phyloP scores from a whole-genome alignment of 2,329 filamentous ascomycete species.

The Ascochyta pisi region DNA sequence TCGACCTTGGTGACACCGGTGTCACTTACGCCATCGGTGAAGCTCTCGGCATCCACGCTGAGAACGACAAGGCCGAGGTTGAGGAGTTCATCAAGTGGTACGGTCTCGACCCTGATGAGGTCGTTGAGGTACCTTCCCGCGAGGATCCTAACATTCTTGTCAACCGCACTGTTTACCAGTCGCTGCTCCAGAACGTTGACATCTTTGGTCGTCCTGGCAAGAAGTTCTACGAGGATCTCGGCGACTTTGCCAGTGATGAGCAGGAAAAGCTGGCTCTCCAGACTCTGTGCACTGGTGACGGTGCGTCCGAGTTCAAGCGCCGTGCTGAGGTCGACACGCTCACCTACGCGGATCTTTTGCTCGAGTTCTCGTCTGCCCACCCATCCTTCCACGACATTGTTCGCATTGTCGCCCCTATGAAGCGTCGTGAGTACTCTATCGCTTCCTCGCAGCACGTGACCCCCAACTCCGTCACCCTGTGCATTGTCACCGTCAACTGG shows the following conservation, averaged over 20 bases:
- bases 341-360: slow-evolving; percentile 88
- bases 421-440: slow-evolving; percentile 98
- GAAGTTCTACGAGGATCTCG: slow-evolving; percentile 93
- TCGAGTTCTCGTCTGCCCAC: slow-evolving; percentile 88
- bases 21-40: slow-evolving; percentile 97
- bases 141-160: slow-evolving; percentile 78
- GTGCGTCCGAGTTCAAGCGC: slow-evolving; percentile 88
- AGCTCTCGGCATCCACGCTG: slow-evolving; percentile 92
- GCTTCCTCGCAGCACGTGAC: slow-evolving; percentile 96
- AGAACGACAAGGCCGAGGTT: slow-evolving; percentile 84
- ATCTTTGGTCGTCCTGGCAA: slow-evolving; percentile 97
- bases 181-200: slow-evolving; percentile 89
- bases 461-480: slow-evolving; percentile 85
- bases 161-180: slow-evolving; percentile 91
- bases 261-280: slow-evolving; percentile 81
- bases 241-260: slow-evolving; percentile 84
- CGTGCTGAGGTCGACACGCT: slow-evolving; percentile 89
- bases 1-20: slow-evolving; percentile 89
- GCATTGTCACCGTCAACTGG: slow-evolving; percentile 98
- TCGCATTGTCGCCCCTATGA: slow-evolving; percentile 87
- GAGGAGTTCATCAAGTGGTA: slow-evolving; percentile 89
- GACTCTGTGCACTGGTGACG: slow-evolving; percentile 74
- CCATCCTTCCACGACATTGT: slow-evolving; percentile 88
- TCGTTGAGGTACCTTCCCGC: slow-evolving; percentile 90
- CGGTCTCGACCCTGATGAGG: slow-evolving; percentile 77